phyloP scores from a whole-genome alignment of 805 yeast species.

The Crinitomyces ghanaensis region DNA sequence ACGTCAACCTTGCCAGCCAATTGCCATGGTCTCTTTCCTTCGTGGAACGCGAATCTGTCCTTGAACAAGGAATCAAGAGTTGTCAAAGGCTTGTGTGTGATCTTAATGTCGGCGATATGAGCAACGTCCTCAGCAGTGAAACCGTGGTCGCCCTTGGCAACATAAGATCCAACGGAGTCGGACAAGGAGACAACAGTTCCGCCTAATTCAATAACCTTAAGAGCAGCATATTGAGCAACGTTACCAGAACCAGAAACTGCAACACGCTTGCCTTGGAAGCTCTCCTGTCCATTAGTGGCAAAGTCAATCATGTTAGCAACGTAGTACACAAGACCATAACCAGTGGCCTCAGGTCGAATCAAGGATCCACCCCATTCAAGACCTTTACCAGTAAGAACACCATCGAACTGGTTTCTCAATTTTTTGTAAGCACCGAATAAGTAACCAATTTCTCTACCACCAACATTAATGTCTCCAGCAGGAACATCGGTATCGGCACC shows the following conservation, averaged over 20 bases:
- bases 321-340: conserved; percentile 94
- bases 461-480: conserved; percentile 98
- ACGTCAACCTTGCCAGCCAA: conserved; percentile 85
- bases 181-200: conserved; percentile 89
- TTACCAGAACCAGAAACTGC: conserved; percentile 97
- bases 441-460: conserved; percentile 93
- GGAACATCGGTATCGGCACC: conserved; percentile 98
- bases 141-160: conserved; percentile 54
- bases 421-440: conserved; percentile 94
- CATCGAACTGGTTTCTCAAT: conserved; percentile 86
- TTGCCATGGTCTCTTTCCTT: conserved; percentile 95
- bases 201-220: conserved; percentile 94
- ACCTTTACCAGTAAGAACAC: conserved; percentile 97
- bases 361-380: conserved; percentile 98
- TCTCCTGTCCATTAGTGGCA: conserved; percentile 81
- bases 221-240: conserved; percentile 98
- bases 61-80: conserved; percentile 20
- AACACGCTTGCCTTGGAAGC: conserved; percentile 86
- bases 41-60: conserved; percentile 55
- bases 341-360: conserved; percentile 99
- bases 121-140: conserved; percentile 72
- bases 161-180: conserved; percentile 86
- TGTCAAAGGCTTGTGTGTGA: conserved; percentile 47
- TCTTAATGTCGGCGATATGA: conserved; percentile 71
- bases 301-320: conserved; percentile 95